These are phyloP conservation scores for sorghum (Sorghum bicolor) DNA, from an alignment of 176 grass and related monocot genomes.

Conservation along the genomic window DNA sequence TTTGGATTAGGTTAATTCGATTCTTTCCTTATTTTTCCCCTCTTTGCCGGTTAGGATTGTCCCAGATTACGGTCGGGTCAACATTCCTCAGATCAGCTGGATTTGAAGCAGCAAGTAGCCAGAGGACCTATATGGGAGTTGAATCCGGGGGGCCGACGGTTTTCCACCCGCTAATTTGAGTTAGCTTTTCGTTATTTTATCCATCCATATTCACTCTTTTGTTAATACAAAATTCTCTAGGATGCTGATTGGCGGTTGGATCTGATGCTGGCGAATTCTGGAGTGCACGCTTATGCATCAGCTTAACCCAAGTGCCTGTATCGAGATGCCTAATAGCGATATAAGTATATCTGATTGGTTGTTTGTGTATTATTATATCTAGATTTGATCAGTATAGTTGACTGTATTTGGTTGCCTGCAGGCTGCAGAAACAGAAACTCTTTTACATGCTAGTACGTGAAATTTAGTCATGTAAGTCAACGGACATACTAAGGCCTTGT, in stretches of 20 bases:
- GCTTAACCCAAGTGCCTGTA: too few species aligned
- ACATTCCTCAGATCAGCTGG: background rate
- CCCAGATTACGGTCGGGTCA: background rate
- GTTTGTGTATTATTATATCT: too few species aligned
- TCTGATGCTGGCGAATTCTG: slow-evolving; percentile 1
- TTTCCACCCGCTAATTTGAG: background rate
- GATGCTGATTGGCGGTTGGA: slow-evolving; percentile 1
- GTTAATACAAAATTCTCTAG: background rate
- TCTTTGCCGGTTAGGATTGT: background rate
- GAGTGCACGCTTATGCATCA: background rate
- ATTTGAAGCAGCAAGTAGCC: slow-evolving; percentile 15
- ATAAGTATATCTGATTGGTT: too few species aligned
- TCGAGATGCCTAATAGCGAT: too few species aligned
- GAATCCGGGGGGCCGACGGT: background rate
- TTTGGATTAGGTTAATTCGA: slow-evolving; percentile 12
- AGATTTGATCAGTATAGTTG: too few species aligned
- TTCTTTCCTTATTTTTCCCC: background rate
- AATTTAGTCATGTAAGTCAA: too few species aligned
- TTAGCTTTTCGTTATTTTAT: background rate
- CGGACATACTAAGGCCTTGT: too few species aligned
- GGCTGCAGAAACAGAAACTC: too few species aligned
- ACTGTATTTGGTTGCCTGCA: too few species aligned
- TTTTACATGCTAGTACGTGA: too few species aligned
- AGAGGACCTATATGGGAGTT: background rate
- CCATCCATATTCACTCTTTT: background rate